Evolutionary conservation across 306 rosid genomes (phyloP).

Genomic region (Vigna unguiculata): DNA sequence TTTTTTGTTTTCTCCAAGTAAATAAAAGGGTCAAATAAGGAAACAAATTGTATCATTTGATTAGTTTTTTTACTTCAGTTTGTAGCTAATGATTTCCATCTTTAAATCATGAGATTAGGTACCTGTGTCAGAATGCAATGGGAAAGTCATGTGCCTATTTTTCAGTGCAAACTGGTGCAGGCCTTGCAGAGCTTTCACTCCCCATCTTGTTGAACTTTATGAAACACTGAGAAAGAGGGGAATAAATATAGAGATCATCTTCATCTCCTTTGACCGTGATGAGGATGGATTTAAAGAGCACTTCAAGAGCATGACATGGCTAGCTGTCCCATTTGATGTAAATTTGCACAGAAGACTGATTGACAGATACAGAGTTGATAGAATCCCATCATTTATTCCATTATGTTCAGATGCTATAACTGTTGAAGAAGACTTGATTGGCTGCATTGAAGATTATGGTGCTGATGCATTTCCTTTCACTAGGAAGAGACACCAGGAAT

Average conservation of each 20-base stretch:
- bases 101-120: conserved; percentile 60
- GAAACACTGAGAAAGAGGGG: conserved; percentile 56
- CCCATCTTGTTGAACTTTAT: conserved; percentile 69
- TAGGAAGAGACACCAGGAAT: conserved; percentile 65
- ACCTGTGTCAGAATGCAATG: conserved; percentile 69
- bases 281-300: conserved; percentile 68
- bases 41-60: neutral
- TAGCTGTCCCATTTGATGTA: conserved; percentile 71
- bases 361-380: conserved; percentile 59
- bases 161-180: conserved; percentile 97
- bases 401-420: conserved; percentile 55
- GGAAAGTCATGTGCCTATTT: conserved; percentile 73
- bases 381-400: conserved; percentile 79
- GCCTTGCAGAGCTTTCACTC: conserved; percentile 82
- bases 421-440: conserved; percentile 67
- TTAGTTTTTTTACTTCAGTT: conserved; percentile 38
- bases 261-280: conserved; percentile 74
- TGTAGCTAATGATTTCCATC: conserved; percentile 32
- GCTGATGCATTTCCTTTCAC: conserved; percentile 92
- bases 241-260: conserved; percentile 70
- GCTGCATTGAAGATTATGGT: conserved; percentile 85
- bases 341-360: conserved; percentile 67
- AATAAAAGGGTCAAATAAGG: neutral
- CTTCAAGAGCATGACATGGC: conserved; percentile 84
- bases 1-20: neutral